Base-by-base conservation (phyloP, 164 flowering plant genomes). In the Aristolochia fimbriata region DNA sequence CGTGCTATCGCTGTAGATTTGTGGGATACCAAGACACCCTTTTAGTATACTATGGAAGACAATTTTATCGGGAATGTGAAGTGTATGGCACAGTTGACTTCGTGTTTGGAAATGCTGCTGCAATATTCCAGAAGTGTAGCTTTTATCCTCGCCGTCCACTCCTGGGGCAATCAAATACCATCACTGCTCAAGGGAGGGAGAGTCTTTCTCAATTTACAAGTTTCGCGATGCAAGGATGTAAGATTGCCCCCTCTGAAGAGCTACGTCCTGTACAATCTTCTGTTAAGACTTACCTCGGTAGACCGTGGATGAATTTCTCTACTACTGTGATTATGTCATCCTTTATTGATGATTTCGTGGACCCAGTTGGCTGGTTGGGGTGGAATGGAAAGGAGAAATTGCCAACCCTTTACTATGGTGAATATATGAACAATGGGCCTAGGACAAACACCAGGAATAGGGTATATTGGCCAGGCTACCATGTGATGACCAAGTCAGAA, bases 161-260 rank as follows among this genome's bases (percentile, higher is more conserved):
- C 33, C 61, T 47, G 1, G 74, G 76, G 57, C 94, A 88, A 22
- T 62, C 58, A 22, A 88, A 83, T 80, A 66, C 83, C 1, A 75
- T 76, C 76, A 91, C 97, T 1, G 96, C 97, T 2, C 97, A 91
- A 59, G 96, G 96, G 2, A 60, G 96, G 47, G 79, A 82, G 22
- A 84, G 83, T 58, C 94, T 94, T 0, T 81, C 82, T 57, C 88
- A 91, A 33, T 83, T 80, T 77, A 91, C 96, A 0, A 94, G 94
- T 0, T 81, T 84, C 31, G 84, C 94, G 0, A 71, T 91, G 71
- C 51, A 77, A 9, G 70, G 68, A 57, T 71, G 85, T 70, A 86
- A 83, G 62, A 65, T 88, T 1, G 70, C 81, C 0, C 88, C 94
- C 0, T 88, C 85, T 0, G 58, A 88, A 0, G 97, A 87, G 31